Evolutionary conservation across 176 grass and related monocot genomes (phyloP).

Genomic region (Oryza glumipatula): DNA sequence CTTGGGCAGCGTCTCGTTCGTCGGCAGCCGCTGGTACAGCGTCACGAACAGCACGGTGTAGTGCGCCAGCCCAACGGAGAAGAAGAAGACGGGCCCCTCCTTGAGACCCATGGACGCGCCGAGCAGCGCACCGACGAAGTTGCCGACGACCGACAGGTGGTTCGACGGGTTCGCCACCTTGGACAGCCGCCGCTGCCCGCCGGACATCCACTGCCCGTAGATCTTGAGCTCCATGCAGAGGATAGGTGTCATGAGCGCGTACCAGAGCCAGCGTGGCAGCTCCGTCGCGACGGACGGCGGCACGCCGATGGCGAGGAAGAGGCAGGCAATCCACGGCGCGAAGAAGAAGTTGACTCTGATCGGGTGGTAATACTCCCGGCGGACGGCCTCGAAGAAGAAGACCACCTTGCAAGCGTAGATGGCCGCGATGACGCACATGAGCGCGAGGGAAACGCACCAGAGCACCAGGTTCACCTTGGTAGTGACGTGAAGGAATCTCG

Average conservation of each 20-base stretch:
- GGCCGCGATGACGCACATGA: constrained; percentile 34
- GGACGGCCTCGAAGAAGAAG: constrained; percentile 35
- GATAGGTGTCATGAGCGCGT: constrained; percentile 57
- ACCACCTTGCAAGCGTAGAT: constrained; percentile 42
- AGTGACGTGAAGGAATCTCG: constrained; percentile 53
- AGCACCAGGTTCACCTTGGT: constrained; percentile 48
- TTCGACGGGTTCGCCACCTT: constrained; percentile 82
- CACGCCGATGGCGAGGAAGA: constrained; percentile 50
- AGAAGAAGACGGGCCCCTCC: constrained; percentile 70
- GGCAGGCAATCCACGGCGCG: constrained; percentile 49
- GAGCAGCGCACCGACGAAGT: constrained; percentile 69
- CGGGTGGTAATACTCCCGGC: constrained; percentile 40
- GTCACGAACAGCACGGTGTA: constrained; percentile 77
- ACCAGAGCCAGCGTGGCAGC: constrained; percentile 55
- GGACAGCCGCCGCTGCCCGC: constrained; percentile 64
- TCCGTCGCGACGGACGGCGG: constrained; percentile 32
- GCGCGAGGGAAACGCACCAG: constrained; percentile 51
- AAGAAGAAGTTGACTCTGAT: constrained; percentile 44
- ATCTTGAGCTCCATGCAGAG: constrained; percentile 69
- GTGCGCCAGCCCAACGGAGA: constrained; percentile 66
- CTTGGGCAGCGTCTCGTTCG: constrained; percentile 65
- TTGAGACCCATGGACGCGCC: constrained; percentile 62
- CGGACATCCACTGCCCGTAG: constrained; percentile 86
- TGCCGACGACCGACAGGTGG: constrained; percentile 59
- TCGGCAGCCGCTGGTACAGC: constrained; percentile 80